These are phyloP conservation scores for Larix sibirica DNA, from an alignment of 83 land plant genomes.

Conservation along the genomic window DNA sequence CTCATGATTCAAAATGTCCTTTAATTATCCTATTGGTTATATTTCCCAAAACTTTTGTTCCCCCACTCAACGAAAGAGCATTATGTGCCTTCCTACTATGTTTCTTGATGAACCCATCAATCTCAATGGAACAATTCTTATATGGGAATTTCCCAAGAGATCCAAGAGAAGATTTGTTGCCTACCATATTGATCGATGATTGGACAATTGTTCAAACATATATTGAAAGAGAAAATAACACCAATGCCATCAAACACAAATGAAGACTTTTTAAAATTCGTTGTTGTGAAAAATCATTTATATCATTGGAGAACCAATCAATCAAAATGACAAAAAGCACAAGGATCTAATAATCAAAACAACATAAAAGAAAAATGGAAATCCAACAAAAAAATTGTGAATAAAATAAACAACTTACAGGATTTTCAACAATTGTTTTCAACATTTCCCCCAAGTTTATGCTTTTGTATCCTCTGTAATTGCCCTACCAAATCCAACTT, in stretches of 20 bases:
- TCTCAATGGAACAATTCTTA: neutral
- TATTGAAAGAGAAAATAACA: neutral
- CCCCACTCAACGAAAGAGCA: constrained; percentile 36
- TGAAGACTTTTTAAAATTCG: neutral
- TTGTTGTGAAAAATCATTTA: neutral
- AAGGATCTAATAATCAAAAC: neutral
- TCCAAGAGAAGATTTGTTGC: constrained; percentile 1
- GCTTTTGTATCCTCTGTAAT: neutral
- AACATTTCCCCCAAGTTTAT: neutral
- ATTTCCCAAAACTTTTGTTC: constrained; percentile 83
- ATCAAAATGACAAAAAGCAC: neutral
- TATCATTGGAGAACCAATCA: neutral
- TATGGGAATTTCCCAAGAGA: neutral
- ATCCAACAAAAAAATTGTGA: neutral
- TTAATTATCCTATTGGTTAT: constrained; percentile 85
- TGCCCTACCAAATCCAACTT: neutral
- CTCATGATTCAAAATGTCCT: constrained; percentile 50
- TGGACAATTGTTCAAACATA: neutral
- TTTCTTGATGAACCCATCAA: constrained; percentile 29
- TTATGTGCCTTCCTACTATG: constrained; percentile 46
- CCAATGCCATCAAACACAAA: neutral
- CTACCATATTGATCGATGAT: constrained; percentile 9
- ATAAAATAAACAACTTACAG: neutral
- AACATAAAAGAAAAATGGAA: neutral
- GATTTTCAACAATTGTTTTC: too few species aligned